Percentiles rank a stretch among this genome's conserved stretches.
Evolutionary conservation across 2,329 filamentous ascomycete species (phyloP).

Genomic region (Botrytis sinoallii): DNA sequence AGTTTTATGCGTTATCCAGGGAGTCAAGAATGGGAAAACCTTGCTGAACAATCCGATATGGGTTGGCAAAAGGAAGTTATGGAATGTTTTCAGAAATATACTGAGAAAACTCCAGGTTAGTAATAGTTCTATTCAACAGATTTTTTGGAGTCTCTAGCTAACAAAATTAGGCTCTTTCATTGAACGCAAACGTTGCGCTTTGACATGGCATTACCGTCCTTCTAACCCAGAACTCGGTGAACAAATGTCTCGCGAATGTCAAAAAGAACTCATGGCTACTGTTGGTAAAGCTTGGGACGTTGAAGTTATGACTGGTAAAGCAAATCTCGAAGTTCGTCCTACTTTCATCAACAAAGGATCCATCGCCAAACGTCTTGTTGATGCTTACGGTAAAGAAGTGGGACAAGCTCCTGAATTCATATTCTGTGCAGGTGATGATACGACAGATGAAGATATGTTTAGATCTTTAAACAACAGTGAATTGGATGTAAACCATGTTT

Average conservation of each 20-base stretch:
- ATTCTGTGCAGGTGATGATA: conserved; percentile 90
- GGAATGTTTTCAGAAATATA: conserved; percentile 82
- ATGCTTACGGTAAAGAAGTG: conserved; percentile 58
- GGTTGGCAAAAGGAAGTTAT: conserved; percentile 85
- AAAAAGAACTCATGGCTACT: conserved; percentile 73
- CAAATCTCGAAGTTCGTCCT: conserved; percentile 94
- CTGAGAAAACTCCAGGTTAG: conserved; percentile 77
- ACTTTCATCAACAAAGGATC: conserved; percentile 98
- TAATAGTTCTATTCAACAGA: background rate
- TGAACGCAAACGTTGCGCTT: conserved; percentile 86
- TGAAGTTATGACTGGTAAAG: conserved; percentile 95
- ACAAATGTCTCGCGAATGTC: conserved; percentile 76
- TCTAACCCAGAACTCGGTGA: conserved; percentile 82
- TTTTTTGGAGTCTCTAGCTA: conserved; percentile 19
- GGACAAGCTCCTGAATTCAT: conserved; percentile 73
- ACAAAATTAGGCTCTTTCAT: conserved; percentile 71
- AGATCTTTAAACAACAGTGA: conserved; percentile 66
- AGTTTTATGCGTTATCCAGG: conserved; percentile 88
- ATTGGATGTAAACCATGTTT: conserved; percentile 65
- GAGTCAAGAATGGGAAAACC: conserved; percentile 77
- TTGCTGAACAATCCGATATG: conserved; percentile 86
- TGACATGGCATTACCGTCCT: conserved; percentile 96
- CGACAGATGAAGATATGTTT: conserved; percentile 97
- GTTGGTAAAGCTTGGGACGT: conserved; percentile 82
- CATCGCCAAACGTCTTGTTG: conserved; percentile 80